phyloP scores from a whole-genome alignment of 352 stramenopile genomes.

The Pythium oligandrum region DNA sequence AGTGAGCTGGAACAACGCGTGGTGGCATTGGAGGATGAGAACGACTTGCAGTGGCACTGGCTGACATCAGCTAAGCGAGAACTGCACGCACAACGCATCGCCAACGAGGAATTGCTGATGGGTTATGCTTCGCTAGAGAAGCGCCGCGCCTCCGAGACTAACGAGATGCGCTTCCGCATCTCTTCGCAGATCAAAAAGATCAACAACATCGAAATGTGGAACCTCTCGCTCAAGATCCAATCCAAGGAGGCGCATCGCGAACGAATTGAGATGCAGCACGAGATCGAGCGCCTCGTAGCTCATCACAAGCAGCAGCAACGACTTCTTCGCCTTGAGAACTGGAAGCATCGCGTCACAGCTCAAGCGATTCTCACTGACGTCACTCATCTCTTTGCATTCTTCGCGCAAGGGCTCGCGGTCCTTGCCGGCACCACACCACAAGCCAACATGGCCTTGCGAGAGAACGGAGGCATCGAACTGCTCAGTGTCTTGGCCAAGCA shows the following conservation, averaged over 20 bases:
- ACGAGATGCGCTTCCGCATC: conserved; percentile 78
- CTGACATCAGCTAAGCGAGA: conserved; percentile 63
- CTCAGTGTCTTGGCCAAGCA: conserved; percentile 39
- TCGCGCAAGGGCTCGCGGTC: conserved; percentile 50
- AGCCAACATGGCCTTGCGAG: conserved; percentile 46
- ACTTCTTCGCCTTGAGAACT: conserved; percentile 56
- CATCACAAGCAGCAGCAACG: conserved; percentile 69
- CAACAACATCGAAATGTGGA: conserved; percentile 81
- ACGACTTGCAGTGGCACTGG: conserved; percentile 58
- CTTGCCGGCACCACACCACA: conserved; percentile 39
- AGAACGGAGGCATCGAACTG: conserved; percentile 64
- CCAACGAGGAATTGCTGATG: conserved; percentile 64
- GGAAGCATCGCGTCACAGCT: conserved; percentile 60
- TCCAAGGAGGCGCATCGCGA: conserved; percentile 52
- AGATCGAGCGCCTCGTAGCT: conserved; percentile 31
- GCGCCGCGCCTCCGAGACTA: conserved; percentile 61
- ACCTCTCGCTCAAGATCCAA: conserved; percentile 65
- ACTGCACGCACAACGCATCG: conserved; percentile 54
- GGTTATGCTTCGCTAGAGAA: conserved; percentile 65
- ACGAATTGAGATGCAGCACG: conserved; percentile 38
- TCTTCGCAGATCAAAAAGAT: conserved; percentile 60
- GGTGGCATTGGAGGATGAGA: conserved; percentile 21
- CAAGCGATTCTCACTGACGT: conserved; percentile 66
- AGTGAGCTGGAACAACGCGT: conserved; percentile 37
- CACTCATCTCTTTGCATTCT: conserved; percentile 62